Base-by-base conservation (phyloP, 768 basidiomycete genomes). In the Boletus vinaceobasis region DNA sequence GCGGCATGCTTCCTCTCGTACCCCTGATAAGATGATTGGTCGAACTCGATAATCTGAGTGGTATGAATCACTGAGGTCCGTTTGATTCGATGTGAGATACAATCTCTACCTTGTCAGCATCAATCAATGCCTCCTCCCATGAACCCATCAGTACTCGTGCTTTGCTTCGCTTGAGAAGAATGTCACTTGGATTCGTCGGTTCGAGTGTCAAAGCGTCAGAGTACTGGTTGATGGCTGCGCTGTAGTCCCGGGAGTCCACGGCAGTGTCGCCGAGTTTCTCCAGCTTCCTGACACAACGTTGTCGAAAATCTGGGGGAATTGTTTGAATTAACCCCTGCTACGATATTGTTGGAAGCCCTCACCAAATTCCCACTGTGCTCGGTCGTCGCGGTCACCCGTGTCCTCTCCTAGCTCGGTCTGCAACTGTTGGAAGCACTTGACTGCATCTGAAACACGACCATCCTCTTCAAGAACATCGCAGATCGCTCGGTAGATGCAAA, bases 151-250 rank as follows among this genome's bases (percentile, higher is more conserved):
- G 2, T 5, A 33, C 33, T 14, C 19, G 36, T 0, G 23, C 59
- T 15, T 48, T 44, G 31, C 60, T 54, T 0, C 60, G 52, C 43
- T 57, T 57, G 4, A 54, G 5, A 2, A 60, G 33, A 9, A 61
- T 38, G 0, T 19, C 14, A 2, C 0, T 1, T 2, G 0, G 31
- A 2, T 43, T 6, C 4, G 1, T 5, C 1, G 52, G 43, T 0
- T 9, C 2, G 1, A 57, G 35, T 1, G 26, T 15, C 29, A 61
- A 7, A 11, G 13, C 14, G 1, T 7, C 8, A 0, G 60, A 57
- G 21, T 31, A 61, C 2, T 39, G 14, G 15, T 5, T 3, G 8
- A 35, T 7, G 1, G 60, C 52, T 14, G 6, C 47, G 0, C n/a
- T 3, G 5, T n/a, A 19, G 9, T 19, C 43, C 13, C n/a, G 4